These are phyloP conservation scores for Thraustochytrium sp. DNA, from an alignment of 352 stramenopile genomes.

Conservation along the genomic window DNA sequence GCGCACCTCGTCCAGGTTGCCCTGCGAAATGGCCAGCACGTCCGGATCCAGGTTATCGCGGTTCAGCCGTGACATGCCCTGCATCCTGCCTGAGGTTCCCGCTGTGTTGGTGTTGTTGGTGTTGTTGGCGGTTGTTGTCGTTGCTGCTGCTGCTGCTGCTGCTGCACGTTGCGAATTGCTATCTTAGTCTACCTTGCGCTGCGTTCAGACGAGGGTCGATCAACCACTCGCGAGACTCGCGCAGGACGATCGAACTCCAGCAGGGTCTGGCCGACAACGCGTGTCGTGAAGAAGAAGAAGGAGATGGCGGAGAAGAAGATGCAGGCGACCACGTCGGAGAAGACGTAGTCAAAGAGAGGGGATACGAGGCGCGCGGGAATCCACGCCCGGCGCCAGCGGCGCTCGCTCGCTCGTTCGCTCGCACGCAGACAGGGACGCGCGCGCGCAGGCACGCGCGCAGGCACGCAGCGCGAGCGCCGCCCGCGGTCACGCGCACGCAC, in stretches of 20 bases:
- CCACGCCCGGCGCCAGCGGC: neutral
- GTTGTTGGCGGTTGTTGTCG: neutral
- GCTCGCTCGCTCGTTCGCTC: neutral
- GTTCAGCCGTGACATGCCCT: neutral
- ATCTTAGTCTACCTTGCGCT: neutral
- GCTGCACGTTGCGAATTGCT: neutral
- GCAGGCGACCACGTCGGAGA: neutral
- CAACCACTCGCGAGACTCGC: neutral
- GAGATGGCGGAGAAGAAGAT: neutral
- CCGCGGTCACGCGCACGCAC: neutral
- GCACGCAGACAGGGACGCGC: neutral
- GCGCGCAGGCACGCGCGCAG: neutral
- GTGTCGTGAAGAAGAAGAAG: too few relatives aligned
- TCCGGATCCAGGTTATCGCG: neutral
- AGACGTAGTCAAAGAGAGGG: neutral
- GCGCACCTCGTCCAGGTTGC: slow-evolving; percentile 28
- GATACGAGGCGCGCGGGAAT: neutral
- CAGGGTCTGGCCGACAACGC: too few relatives aligned
- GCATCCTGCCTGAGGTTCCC: neutral
- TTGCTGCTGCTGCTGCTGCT: neutral
- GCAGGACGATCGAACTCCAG: neutral
- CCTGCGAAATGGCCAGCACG: neutral
- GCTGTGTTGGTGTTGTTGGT: neutral
- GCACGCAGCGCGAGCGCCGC: neutral
- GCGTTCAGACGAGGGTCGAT: too few relatives aligned